Evolutionary conservation across 2,329 filamentous ascomycete species (phyloP).

Genomic region (Trichoderma citrinoviride): DNA sequence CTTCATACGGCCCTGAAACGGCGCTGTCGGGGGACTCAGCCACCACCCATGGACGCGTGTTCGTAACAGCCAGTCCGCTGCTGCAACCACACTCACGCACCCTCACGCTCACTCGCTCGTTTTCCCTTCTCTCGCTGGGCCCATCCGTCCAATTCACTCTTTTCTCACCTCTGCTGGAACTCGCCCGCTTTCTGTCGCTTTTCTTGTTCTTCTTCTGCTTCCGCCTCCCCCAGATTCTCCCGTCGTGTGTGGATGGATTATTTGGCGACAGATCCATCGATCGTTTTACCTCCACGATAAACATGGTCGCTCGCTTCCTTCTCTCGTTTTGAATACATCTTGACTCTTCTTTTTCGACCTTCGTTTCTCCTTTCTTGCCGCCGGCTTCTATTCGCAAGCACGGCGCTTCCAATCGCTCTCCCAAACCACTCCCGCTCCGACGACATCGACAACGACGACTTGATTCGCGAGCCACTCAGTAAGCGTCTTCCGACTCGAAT

Average conservation of each 20-base stretch:
- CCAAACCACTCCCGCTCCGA: background rate
- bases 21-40: slow-evolving; percentile 14
- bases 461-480: background rate
- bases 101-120: background rate
- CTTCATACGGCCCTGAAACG: slow-evolving; percentile 19
- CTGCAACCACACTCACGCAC: background rate
- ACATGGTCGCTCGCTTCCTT: slow-evolving; percentile 19
- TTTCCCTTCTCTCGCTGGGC: background rate
- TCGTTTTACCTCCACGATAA: slow-evolving; percentile 12
- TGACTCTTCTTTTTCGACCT: background rate
- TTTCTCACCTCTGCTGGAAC: background rate
- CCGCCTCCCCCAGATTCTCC: slow-evolving; percentile 15
- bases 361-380: slow-evolving; percentile 5
- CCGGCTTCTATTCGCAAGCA: background rate
- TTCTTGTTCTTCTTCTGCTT: background rate
- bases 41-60: slow-evolving; percentile 18
- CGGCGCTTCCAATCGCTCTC: slow-evolving; percentile 14
- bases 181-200: slow-evolving; percentile 1
- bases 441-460: background rate
- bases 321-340: slow-evolving; percentile 11
- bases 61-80: background rate
- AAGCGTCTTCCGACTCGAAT: background rate
- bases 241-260: slow-evolving; percentile 18
- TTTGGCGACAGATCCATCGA: slow-evolving; percentile 19
- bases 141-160: slow-evolving; percentile 4